Evolutionary conservation across 208 protist species (phyloP).

Genomic region (Trypanosoma conorhini): DNA sequence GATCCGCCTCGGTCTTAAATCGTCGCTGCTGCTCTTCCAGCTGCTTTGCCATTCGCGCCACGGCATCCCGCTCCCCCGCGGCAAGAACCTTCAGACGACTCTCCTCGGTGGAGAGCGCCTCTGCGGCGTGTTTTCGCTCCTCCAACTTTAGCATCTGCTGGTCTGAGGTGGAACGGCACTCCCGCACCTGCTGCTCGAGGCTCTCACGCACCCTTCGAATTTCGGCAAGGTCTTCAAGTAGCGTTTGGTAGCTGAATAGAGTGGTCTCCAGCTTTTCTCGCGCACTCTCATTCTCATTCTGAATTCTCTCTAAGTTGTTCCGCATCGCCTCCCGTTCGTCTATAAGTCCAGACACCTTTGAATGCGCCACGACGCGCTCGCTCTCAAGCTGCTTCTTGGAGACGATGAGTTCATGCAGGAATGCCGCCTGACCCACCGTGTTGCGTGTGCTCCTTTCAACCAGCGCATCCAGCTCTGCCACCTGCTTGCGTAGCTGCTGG

Average conservation of each 20-base stretch:
- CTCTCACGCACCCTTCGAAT: slow-evolving; percentile 70
- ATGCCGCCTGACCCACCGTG: slow-evolving; percentile 94
- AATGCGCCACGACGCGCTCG: slow-evolving; percentile 76
- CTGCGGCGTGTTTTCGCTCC: slow-evolving; percentile 35
- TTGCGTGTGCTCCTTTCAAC: slow-evolving; percentile 94
- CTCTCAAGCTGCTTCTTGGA: slow-evolving; percentile 93
- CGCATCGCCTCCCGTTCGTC: slow-evolving; percentile 62
- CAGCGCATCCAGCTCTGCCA: slow-evolving; percentile 91
- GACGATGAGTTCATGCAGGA: slow-evolving; percentile 93
- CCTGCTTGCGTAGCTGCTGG: slow-evolving; percentile 94
- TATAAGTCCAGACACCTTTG: slow-evolving; percentile 48
- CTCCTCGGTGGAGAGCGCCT: slow-evolving; percentile 49
- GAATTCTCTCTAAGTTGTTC: slow-evolving; percentile 18
- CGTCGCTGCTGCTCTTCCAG: slow-evolving; percentile 76
- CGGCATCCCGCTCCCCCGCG: slow-evolving; percentile 41
- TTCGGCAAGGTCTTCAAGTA: slow-evolving; percentile 63
- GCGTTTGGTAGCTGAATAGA: slow-evolving; percentile 50
- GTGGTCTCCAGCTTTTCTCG: slow-evolving; percentile 44
- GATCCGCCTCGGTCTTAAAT: slow-evolving; percentile 69
- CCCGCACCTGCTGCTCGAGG: slow-evolving; percentile 91
- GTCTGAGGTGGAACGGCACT: slow-evolving; percentile 76
- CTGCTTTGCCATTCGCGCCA: slow-evolving; percentile 38
- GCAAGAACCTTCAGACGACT: slow-evolving; percentile 34
- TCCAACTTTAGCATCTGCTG: slow-evolving; percentile 60
- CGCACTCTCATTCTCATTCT: slow-evolving; percentile 23